phyloP scores from a whole-genome alignment of 176 grass and related monocot species.

The Panicum miliaceum region DNA sequence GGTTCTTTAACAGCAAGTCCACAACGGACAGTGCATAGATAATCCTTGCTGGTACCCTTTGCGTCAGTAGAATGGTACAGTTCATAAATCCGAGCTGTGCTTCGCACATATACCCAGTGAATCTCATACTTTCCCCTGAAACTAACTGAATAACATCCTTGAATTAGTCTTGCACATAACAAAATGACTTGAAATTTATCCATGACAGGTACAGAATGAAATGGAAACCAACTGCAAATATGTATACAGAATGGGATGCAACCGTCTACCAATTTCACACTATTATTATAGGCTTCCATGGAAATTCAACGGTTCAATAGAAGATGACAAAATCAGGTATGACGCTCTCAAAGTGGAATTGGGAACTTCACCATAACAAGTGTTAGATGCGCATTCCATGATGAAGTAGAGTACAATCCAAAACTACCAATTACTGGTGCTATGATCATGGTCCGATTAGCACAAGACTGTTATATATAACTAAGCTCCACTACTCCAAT shows the following conservation, averaged over 20 bases:
- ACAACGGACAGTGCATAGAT: conserved; percentile 86
- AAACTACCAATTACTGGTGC: neutral
- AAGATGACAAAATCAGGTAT: conserved; percentile 18
- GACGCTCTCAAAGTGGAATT: neutral
- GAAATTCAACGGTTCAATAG: neutral
- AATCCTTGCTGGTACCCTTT: conserved; percentile 59
- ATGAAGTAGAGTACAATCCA: neutral
- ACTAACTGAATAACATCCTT: conserved; percentile 58
- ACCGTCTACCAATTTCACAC: neutral
- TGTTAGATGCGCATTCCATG: neutral
- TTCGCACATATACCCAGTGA: conserved; percentile 75
- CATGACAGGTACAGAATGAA: neutral
- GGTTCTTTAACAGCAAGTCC: conserved; percentile 54
- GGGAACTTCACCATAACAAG: neutral
- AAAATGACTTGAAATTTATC: conserved; percentile 18
- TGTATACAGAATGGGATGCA: conserved; percentile 21
- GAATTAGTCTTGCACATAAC: conserved; percentile 26
- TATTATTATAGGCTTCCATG: neutral
- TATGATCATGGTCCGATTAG: neutral
- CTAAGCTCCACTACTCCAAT: neutral
- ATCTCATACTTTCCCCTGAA: conserved; percentile 74
- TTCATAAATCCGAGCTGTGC: conserved; percentile 83
- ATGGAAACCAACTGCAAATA: conserved; percentile 21
- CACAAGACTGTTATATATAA: neutral
- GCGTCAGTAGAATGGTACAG: conserved; percentile 72